Conservation (phyloP, 2,329 filamentous ascomycete genomes). For the Botryotinia globosa region DNA sequence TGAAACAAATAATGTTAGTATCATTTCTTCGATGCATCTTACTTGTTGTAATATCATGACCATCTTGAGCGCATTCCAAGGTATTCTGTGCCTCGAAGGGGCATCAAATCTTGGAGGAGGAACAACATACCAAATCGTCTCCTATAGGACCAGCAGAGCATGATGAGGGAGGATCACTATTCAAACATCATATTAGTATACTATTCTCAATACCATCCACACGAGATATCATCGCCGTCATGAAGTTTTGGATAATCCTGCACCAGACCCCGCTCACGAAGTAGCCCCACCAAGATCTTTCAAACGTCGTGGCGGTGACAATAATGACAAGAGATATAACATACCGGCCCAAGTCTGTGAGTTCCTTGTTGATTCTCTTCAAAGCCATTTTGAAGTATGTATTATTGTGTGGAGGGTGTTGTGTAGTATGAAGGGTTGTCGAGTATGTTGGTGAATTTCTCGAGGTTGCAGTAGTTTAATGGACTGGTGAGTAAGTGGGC, state of each 20-base stretch:
- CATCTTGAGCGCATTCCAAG: conserved; percentile 30
- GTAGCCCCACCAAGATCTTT: conserved; percentile 33
- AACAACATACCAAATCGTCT: conserved; percentile 86
- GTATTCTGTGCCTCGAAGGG: conserved; percentile 26
- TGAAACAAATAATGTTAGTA: conserved; percentile 37
- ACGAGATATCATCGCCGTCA: conserved; percentile 10
- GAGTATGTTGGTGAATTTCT: conserved; percentile 29
- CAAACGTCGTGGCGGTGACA: conserved; percentile 25
- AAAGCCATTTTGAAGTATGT: conserved; percentile 63
- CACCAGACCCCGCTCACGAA: conserved; percentile 37
- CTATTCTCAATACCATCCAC: conserved; percentile 18
- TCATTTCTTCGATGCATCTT: conserved; percentile 15
- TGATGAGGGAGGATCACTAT: conserved; percentile 93
- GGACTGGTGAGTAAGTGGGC: conserved; percentile 28
- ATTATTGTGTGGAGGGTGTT: conserved; percentile 29
- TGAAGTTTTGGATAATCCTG: conserved; percentile 39
- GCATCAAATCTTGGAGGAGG: conserved; percentile 10
- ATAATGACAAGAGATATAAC: conserved; percentile 37
- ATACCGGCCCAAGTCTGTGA: conserved; percentile 86
- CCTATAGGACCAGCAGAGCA: conserved; percentile 97
- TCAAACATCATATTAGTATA: conserved; percentile 30
- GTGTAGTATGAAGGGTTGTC: conserved; percentile 18
- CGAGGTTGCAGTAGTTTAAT: conserved; percentile 32
- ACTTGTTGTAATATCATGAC: conserved; percentile 18
- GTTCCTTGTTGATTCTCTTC: conserved; percentile 94